Evolutionary conservation across 1,284 basidiomycete genomes (phyloP).

Genomic region (Xanthoconium separans): DNA sequence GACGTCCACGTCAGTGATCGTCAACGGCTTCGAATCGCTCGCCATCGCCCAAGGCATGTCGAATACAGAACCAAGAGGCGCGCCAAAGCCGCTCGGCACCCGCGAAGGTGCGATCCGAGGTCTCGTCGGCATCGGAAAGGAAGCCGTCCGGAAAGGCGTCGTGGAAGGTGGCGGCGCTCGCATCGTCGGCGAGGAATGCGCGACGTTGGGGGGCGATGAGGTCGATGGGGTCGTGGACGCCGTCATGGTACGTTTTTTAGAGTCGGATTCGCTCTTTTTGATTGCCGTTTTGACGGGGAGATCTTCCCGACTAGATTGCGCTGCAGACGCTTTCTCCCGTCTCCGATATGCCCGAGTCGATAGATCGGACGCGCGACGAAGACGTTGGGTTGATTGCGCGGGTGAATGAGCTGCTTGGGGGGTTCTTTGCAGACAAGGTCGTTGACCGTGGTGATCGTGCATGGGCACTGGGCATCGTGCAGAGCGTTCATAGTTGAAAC

Average conservation of each 20-base stretch:
- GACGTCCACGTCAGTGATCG: constrained; percentile 12
- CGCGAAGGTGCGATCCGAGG: constrained; percentile 86
- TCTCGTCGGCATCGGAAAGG: constrained; percentile 78
- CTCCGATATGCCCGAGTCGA: constrained; percentile 53
- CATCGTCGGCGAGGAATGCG: constrained; percentile 65
- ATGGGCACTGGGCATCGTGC: constrained; percentile 61
- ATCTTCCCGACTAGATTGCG: constrained; percentile 45
- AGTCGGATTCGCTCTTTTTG: neutral
- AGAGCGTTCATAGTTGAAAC: constrained; percentile 27
- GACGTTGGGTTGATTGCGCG: constrained; percentile 49
- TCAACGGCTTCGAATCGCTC: constrained; percentile 32
- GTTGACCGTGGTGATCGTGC: constrained; percentile 45
- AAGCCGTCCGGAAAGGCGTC: constrained; percentile 77
- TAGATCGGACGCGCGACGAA: constrained; percentile 48
- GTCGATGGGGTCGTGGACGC: constrained; percentile 46
- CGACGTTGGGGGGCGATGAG: constrained; percentile 38
- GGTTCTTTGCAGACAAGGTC: constrained; percentile 58
- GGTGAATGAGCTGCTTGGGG: constrained; percentile 55
- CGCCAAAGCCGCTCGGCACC: constrained; percentile 69
- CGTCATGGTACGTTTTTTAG: constrained; percentile 58
- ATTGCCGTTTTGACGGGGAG: neutral
- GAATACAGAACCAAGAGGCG: constrained; percentile 36
- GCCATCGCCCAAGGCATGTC: constrained; percentile 19
- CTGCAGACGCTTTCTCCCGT: constrained; percentile 55
- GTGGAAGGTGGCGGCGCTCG: constrained; percentile 74